phyloP scores from a whole-genome alignment of 2,329 filamentous ascomycete species.

The Hymenoscyphus repandus region DNA sequence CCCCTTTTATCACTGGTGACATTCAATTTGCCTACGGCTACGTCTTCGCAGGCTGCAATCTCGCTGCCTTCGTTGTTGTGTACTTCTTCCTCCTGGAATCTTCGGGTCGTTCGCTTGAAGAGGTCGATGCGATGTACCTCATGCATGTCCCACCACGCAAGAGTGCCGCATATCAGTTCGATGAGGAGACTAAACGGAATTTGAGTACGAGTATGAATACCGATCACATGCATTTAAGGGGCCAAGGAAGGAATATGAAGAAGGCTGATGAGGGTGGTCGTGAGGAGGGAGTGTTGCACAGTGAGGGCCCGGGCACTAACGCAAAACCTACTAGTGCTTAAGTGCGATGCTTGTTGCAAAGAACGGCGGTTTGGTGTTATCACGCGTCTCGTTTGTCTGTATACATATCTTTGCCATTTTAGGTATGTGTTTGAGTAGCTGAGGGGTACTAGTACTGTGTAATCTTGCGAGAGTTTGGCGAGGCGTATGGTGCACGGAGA shows the following conservation, averaged over 20 bases:
- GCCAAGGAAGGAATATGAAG: conserved; percentile 12
- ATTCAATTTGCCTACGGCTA: conserved; percentile 67
- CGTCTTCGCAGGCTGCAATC: conserved; percentile 68
- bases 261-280: conserved; percentile 48
- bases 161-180: conserved; percentile 14
- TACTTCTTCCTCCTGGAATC: conserved; percentile 75
- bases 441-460: no score
- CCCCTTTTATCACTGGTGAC: conserved; percentile 67
- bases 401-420: background rate
- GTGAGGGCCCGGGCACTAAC: background rate
- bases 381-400: no score
- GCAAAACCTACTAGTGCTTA: background rate
- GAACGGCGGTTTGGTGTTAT: no score
- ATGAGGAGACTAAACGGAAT: conserved; percentile 10
- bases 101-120: conserved; percentile 32
- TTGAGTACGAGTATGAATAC: conserved; percentile 23
- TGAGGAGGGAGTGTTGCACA: background rate
- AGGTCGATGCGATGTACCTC: conserved; percentile 26
- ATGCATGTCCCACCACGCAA: conserved; percentile 33
- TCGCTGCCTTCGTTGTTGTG: conserved; percentile 58
- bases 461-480: no score
- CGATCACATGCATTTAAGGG: conserved; percentile 18
- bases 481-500: no score
- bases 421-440: no score
- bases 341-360: no score